These are phyloP conservation scores for Mytilinidion resinicola DNA, from an alignment of 495 filamentous ascomycete species.

Conservation along the genomic window DNA sequence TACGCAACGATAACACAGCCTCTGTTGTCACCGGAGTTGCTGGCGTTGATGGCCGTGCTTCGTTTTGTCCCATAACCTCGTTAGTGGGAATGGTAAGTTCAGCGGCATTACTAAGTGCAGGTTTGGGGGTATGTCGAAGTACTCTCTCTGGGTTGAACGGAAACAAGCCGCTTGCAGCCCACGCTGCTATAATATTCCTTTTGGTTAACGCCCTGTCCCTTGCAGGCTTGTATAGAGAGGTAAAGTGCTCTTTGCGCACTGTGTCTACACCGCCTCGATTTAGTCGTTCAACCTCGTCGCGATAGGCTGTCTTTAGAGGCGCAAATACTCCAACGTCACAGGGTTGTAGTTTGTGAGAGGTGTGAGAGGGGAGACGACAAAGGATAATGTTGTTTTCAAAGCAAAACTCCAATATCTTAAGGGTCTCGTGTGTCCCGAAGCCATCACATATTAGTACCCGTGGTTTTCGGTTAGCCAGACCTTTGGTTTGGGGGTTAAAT, in stretches of 20 bases:
- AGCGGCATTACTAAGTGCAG: neutral
- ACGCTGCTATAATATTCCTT: neutral
- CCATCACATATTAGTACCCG: neutral
- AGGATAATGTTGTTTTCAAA: neutral
- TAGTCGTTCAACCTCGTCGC: neutral
- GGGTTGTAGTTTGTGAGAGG: neutral
- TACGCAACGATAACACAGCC: neutral
- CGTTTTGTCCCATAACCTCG: neutral
- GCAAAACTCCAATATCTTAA: neutral
- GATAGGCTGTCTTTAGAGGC: neutral
- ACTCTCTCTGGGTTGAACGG: neutral
- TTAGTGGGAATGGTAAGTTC: neutral
- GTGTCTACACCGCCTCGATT: neutral
- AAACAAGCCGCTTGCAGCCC: neutral
- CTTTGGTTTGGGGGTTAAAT: neutral
- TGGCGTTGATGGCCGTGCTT: neutral
- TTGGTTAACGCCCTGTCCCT: neutral
- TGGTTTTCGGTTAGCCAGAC: neutral
- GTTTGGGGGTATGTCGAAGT: neutral
- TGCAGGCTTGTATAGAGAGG: neutral
- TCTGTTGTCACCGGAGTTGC: neutral
- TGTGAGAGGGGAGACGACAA: too few relatives aligned
- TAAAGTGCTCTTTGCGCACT: neutral
- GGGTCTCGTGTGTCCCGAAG: neutral
- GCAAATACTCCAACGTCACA: neutral